Evolutionary conservation across 1,284 basidiomycete species (phyloP), one percentile per base, ranked within the genome.

Genomic region (Leccinum fuscescens): DNA sequence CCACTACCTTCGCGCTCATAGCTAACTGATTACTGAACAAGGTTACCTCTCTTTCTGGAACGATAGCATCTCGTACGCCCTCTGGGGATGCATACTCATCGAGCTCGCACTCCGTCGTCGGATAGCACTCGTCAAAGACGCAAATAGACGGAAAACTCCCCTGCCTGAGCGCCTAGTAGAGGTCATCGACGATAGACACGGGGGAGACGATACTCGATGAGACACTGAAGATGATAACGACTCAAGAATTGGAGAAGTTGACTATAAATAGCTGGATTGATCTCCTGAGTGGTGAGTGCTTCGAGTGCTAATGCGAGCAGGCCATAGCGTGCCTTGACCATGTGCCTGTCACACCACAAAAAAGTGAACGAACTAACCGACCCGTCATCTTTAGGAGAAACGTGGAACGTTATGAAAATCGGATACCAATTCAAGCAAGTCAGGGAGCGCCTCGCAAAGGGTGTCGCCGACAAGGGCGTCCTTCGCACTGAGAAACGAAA

Each of bases 321-420:
- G 55, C 48, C 17, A 37, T 50, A 17, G 11, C 22, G 54, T 31
- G 54, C 51, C 54, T 54, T 31, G 15, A 42, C 50, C 27, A 24
- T 55, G 20, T 35, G 20, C 22, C 15, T 52, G 33, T 48, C 22
- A n/a, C 12, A 24, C 22, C n/a, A 42, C 24, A 37, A 12, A 44
- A 24, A 48, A 48, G 22, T 6, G 20, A 24, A 48, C 12, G 27
- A 17, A 54, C 55, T 58, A 14, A 62, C 49, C 9, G 9, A 60
- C 44, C 53, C 4, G 31, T 37, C 51, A 4, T 56, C 14, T 44
- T n/a, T 55, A 96, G 94, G 94, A 64, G 95, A 98, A 79, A 98
- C 95, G 57, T 98, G 95, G 95, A 97, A 98, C 74, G 93, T 97
- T 6, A 94, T 97, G 89, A 97, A 97, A 78, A 97, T 97, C 59